phyloP scores from a whole-genome alignment of 1,284 basidiomycete genomes.

The Apiotrichum laibachii region DNA sequence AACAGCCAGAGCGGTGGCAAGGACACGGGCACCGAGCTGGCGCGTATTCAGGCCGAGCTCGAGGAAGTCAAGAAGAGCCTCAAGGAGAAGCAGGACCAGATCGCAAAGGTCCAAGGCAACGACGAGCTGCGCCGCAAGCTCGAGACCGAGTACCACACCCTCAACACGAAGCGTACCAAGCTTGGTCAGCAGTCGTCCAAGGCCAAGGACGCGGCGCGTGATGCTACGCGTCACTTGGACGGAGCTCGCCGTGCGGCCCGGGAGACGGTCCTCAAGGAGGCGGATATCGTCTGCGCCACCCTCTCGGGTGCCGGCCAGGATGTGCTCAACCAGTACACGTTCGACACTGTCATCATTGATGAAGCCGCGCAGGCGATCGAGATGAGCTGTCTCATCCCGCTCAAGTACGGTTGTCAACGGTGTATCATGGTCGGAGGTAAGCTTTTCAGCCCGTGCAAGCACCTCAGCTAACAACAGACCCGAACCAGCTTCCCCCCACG shows the following conservation, averaged over 20 bases:
- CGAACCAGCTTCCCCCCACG: slow-evolving; percentile 94
- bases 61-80: slow-evolving; percentile 64
- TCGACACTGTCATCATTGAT: slow-evolving; percentile 96
- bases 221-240: slow-evolving; percentile 68
- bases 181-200: slow-evolving; percentile 71
- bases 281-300: slow-evolving; percentile 92
- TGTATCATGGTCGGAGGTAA: slow-evolving; percentile 92
- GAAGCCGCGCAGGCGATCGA: slow-evolving; percentile 98
- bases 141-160: slow-evolving; percentile 65
- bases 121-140: slow-evolving; percentile 44
- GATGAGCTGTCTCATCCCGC: slow-evolving; percentile 90
- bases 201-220: slow-evolving; percentile 75
- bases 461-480: slow-evolving; percentile 65
- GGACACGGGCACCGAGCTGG: slow-evolving; percentile 57
- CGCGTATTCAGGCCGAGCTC: slow-evolving; percentile 63
- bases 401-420: slow-evolving; percentile 79
- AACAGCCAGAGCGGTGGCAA: slow-evolving; percentile 55
- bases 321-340: slow-evolving; percentile 75
- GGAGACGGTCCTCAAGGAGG: slow-evolving; percentile 74
- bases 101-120: slow-evolving; percentile 33
- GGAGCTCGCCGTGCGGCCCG: slow-evolving; percentile 70
- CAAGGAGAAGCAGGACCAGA: slow-evolving; percentile 64
- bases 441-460: too few relatives aligned
- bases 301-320: slow-evolving; percentile 92
- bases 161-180: slow-evolving; percentile 63